Evolutionary conservation across 345 rosid species (phyloP).

Genomic region (Erucastrum elatum): DNA sequence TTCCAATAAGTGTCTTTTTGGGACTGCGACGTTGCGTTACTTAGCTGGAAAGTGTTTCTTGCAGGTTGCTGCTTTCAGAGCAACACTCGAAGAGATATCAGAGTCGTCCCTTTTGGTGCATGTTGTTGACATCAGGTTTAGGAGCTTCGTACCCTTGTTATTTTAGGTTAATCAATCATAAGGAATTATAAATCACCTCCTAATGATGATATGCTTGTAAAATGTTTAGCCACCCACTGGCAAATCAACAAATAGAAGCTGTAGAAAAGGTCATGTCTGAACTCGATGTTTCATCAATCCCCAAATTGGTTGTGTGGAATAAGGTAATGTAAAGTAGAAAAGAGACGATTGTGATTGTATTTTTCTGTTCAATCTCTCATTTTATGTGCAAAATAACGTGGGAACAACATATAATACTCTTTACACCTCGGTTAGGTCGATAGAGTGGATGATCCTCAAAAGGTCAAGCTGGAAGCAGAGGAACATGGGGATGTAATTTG

Average conservation of each 20-base stretch:
- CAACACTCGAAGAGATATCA: constrained; percentile 91
- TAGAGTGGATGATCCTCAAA: constrained; percentile 62
- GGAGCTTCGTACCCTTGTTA: too few species aligned
- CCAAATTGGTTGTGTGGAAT: constrained; percentile 88
- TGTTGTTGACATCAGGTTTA: constrained; percentile 91
- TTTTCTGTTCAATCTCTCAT: neutral
- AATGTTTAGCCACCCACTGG: constrained; percentile 78
- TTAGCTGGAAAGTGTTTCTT: constrained; percentile 20
- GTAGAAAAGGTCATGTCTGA: constrained; percentile 86
- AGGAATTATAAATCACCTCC: too few species aligned
- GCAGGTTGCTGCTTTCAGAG: constrained; percentile 99
- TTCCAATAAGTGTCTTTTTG: neutral
- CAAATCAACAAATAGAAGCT: constrained; percentile 80
- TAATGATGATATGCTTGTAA: constrained; percentile 4
- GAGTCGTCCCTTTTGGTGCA: constrained; percentile 91
- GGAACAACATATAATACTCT: constrained; percentile 18
- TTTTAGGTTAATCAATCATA: too few species aligned
- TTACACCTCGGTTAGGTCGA: constrained; percentile 61
- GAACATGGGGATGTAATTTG: constrained; percentile 67
- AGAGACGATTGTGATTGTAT: neutral
- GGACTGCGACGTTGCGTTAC: neutral
- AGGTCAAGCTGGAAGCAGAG: constrained; percentile 63
- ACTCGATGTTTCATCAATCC: constrained; percentile 76
- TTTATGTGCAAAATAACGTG: neutral
- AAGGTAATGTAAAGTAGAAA: constrained; percentile 52